Base-by-base conservation (phyloP, 352 stramenopile genomes). In the Pythium coloratum region DNA sequence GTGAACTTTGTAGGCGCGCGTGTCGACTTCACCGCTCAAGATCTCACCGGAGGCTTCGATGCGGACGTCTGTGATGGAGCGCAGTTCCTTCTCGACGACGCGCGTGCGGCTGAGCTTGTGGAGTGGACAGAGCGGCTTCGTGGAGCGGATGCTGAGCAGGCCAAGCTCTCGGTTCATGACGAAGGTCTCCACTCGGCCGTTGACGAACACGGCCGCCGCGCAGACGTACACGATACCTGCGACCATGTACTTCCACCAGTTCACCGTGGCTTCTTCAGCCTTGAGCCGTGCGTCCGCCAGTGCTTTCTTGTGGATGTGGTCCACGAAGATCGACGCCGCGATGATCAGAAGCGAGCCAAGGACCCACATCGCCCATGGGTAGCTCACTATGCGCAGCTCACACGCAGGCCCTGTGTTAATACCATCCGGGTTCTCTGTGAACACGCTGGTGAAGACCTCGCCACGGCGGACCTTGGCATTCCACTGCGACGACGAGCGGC, bases 211-310 rank as follows among this genome's bases (percentile, higher is more conserved):
- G 20, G 62, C 55, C 9, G 88, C 59, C 2, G 69, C 76, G 33
- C 82, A 46, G 13, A 81, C 16, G 70, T 86, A 89, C 46, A 91
- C 77, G 40, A 81, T 61, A 12, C 72, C 64, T 0, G 77, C 81
- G 10, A 91, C 81, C 13, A 88, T 42, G 76, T 91, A 89, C 60
- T 91, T 90, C 82, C 82, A 89, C 81, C 81, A 88, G 51, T 75
- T 73, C 18, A 71, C 51, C 30, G 59, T 63, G 2, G 36, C 56
- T 10, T 66, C 55, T 1, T 32, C 28, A 3, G 51, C 16, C 14
- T 32, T 18, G 30, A 68, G n/a, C 13, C 49, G 59, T n/a, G 55
- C 40, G 12, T 69, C 59, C 8, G 55, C 56, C 26, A 75, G 60
- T 1, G 67, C 63, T 14, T 81, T 65, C 18, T 63, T 66, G 56